Conservation (phyloP, 257 asterid genomes). For the Nyctanthes arbortristis region DNA sequence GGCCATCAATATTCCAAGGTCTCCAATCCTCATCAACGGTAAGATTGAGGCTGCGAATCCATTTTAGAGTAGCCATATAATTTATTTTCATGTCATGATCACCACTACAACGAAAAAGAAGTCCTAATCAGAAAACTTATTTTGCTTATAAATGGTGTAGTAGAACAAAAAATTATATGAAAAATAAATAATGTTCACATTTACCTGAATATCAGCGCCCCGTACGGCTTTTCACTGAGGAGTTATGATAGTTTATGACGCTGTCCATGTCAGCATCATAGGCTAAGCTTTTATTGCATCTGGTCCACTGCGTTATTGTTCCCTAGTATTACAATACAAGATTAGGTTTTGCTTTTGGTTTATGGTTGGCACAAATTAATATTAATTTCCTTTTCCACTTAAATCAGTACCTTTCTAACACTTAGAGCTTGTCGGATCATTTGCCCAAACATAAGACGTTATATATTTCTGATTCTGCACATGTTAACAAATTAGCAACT, state of each 20-base stretch:
- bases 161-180: no score
- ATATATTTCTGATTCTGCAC: background rate
- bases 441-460: conserved; percentile 18
- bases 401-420: conserved; percentile 18
- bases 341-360: background rate
- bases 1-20: conserved; percentile 36
- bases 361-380: background rate
- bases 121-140: no score
- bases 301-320: conserved; percentile 23
- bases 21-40: conserved; percentile 21
- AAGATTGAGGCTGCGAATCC: conserved; percentile 19
- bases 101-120: no score
- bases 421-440: conserved; percentile 28
- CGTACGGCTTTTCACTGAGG: background rate
- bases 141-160: no score
- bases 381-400: background rate
- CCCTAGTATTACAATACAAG: conserved; percentile 13
- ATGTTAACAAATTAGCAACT: no score
- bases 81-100: conserved; percentile 26
- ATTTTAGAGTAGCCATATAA: no score
- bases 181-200: no score
- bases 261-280: background rate
- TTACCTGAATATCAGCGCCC: conserved; percentile 31
- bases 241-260: conserved; percentile 24
- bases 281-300: conserved; percentile 22